These are phyloP conservation scores for Yamadazyma sp. DNA, from an alignment of 805 yeast genomes.

Conservation along the genomic window DNA sequence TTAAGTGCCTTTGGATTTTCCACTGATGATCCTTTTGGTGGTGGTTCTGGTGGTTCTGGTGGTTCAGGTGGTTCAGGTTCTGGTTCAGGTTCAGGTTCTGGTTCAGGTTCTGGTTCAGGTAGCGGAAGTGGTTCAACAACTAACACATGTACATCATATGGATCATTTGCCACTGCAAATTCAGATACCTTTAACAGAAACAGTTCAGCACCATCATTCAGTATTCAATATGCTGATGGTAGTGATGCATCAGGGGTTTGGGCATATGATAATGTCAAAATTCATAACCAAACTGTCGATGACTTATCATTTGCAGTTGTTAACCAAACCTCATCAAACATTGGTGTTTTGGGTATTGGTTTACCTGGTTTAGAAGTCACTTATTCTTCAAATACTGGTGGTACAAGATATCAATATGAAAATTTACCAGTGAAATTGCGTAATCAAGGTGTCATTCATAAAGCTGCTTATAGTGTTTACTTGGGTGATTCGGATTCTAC, in stretches of 20 bases:
- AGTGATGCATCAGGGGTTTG: slow-evolving; percentile 49
- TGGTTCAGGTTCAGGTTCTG: slow-evolving; percentile 1
- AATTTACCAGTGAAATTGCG: slow-evolving; percentile 36
- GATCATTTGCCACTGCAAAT: slow-evolving; percentile 43
- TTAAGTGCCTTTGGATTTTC: slow-evolving; percentile 7
- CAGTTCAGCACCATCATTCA: slow-evolving; percentile 37
- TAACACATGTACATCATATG: slow-evolving; percentile 42
- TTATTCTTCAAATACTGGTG: slow-evolving; percentile 12
- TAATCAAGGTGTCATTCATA: slow-evolving; percentile 30
- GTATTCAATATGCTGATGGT: slow-evolving; percentile 47
- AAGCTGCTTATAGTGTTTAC: slow-evolving; percentile 35
- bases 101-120: slow-evolving; percentile 9
- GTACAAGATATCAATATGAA: slow-evolving; percentile 27
- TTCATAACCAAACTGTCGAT: slow-evolving; percentile 48
- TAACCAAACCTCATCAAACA: slow-evolving; percentile 55
- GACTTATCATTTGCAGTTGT: slow-evolving; percentile 74
- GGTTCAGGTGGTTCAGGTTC: slow-evolving; percentile 2
- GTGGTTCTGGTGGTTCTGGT: slow-evolving; percentile 1
- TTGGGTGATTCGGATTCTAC: slow-evolving; percentile 23
- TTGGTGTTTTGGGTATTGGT: slow-evolving; percentile 77
- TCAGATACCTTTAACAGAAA: slow-evolving; percentile 42
- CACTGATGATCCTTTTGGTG: not conserved
- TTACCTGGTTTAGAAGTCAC: slow-evolving; percentile 68
- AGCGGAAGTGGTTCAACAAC: slow-evolving; percentile 5
- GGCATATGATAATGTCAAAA: slow-evolving; percentile 60